phyloP scores from a whole-genome alignment of 257 asterid species.

The Gentiana dahurica region DNA sequence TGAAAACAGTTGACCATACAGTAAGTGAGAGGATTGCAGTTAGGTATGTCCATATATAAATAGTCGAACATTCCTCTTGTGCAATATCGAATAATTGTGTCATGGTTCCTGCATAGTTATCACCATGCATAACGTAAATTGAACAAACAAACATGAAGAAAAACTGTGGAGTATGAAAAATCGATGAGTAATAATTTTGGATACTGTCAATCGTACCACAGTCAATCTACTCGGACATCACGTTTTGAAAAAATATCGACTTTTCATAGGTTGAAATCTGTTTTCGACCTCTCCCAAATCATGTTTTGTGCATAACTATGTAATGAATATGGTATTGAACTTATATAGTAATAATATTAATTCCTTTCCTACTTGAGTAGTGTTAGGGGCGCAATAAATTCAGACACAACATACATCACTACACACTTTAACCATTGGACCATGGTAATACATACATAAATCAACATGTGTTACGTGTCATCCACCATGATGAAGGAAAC shows the following conservation, averaged over 20 bases:
- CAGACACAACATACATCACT: too few species aligned
- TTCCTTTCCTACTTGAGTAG: too few species aligned
- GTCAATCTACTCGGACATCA: background rate
- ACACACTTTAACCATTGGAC: too few species aligned
- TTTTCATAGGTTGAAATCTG: background rate
- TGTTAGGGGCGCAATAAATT: too few species aligned
- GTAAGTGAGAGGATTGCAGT: slow-evolving; percentile 69
- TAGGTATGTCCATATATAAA: slow-evolving; percentile 60
- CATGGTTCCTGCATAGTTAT: slow-evolving; percentile 41
- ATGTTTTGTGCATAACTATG: too few species aligned
- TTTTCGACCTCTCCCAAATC: too few species aligned
- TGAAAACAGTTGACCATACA: slow-evolving; percentile 57
- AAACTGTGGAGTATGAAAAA: background rate
- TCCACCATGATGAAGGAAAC: too few species aligned
- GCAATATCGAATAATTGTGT: slow-evolving; percentile 74
- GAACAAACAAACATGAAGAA: background rate
- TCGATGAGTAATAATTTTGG: background rate
- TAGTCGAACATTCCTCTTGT: slow-evolving; percentile 79
- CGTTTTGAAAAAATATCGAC: background rate
- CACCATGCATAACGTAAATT: background rate
- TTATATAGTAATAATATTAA: too few species aligned
- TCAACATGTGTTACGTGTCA: too few species aligned
- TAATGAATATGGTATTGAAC: too few species aligned
- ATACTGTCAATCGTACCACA: background rate
- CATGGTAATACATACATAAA: too few species aligned